Base-by-base conservation (phyloP, 768 basidiomycete species). In the Terana coerulea region DNA sequence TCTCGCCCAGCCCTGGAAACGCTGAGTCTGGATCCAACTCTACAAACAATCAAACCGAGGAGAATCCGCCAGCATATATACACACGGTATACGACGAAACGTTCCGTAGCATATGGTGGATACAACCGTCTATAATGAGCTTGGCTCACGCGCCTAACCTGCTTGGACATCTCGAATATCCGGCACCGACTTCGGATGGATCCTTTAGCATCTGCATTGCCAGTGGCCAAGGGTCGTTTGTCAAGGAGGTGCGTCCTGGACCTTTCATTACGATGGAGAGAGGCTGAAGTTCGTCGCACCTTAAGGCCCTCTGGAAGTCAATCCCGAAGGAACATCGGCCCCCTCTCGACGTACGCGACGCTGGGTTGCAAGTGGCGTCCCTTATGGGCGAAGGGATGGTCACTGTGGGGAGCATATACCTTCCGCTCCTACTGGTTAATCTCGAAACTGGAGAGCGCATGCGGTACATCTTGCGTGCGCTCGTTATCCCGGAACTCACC, bases 21-120 rank as follows among this genome's bases (percentile, higher is more conserved):
- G n/a, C n/a, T n/a, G n/a, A n/a, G n/a, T n/a, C n/a, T n/a, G n/a
- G n/a, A n/a, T n/a, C n/a, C n/a, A n/a, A n/a, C n/a, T n/a, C n/a
- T n/a, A n/a, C n/a, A n/a, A n/a, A n/a, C n/a, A n/a, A n/a, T n/a
- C n/a, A n/a, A n/a, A n/a, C n/a, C n/a, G n/a, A n/a, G n/a, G n/a
- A n/a, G n/a, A n/a, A n/a, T 45, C 25, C 43, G 19, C 43, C 43
- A 10, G 37, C 37, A 39, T 39, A 39, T 17, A 30, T 30, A 15
- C 43, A 28, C 28, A 45, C 43, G 11, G 43, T 45, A 2, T 45
- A 45, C 43, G 43, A 45, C 28, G 43, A 45, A 11, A 45, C 43
- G n/a, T 28, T n/a, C 43, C 15, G 43, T n/a, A 29, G 14, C 12
- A n/a, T 45, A 11, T 29, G 28, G n/a, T 19, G 17, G n/a, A 5